Percentiles rank a stretch among this genome's conserved stretches.
Evolutionary conservation across 1,139 yeast species (phyloP).

Genomic region (Kurtzmaniella quercitrusa): DNA sequence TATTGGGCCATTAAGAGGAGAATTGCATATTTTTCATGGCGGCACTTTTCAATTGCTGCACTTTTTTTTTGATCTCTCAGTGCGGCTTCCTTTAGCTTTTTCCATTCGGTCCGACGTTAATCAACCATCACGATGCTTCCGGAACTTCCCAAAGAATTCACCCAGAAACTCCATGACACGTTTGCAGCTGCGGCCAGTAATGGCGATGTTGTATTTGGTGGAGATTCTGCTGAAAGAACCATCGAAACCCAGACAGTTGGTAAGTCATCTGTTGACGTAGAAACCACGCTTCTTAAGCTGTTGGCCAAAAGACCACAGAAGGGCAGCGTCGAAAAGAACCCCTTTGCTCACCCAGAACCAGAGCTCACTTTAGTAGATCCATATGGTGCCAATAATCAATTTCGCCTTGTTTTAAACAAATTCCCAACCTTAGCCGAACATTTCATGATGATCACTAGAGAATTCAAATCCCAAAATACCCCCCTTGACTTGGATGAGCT

Average conservation of each 20-base stretch:
- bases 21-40: no score
- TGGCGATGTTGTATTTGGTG: constrained; percentile 27
- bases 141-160: constrained; percentile 15
- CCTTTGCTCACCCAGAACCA: constrained; percentile 79
- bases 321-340: constrained; percentile 46
- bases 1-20: no score
- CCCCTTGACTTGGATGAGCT: constrained; percentile 71
- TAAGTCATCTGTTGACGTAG: constrained; percentile 15
- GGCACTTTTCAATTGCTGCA: no score
- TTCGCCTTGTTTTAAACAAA: constrained; percentile 73
- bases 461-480: constrained; percentile 65
- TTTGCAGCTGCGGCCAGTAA: constrained; percentile 20
- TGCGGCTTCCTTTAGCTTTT: no score
- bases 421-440: constrained; percentile 82
- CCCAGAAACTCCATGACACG: not conserved
- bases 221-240: constrained; percentile 23
- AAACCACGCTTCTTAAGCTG: constrained; percentile 31
- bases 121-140: constrained; percentile 14
- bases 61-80: no score
- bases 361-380: constrained; percentile 59
- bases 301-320: constrained; percentile 57
- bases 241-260: constrained; percentile 16
- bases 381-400: constrained; percentile 44
- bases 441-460: constrained; percentile 69
- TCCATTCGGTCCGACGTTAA: no score